A percentile compares a stretch with the other conserved stretches of the same genome.
These are phyloP conservation scores for Parasitella parasitica DNA, from an alignment of 371 early-diverging fungal genomes.

Conservation along the genomic window DNA sequence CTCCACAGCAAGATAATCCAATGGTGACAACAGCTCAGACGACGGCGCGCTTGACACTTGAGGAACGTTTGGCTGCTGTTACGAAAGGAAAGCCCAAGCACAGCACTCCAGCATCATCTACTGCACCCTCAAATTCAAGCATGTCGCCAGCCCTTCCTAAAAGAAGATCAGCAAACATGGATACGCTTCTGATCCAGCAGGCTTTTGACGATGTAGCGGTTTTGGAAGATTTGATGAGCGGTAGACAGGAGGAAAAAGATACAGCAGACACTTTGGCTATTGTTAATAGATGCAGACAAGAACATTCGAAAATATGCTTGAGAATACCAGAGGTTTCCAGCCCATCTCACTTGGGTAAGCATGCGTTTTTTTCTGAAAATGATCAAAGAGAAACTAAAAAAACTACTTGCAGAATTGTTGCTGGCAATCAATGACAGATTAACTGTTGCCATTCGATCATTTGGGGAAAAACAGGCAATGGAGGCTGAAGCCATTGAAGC, in stretches of 20 bases:
- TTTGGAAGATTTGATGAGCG: neutral
- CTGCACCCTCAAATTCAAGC: neutral
- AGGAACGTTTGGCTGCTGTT: slow-evolving; percentile 41
- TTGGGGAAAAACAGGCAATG: slow-evolving; percentile 13
- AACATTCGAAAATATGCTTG: slow-evolving; percentile 30
- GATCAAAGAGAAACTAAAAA: neutral
- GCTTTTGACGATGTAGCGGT: neutral
- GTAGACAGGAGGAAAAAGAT: neutral
- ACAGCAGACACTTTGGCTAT: neutral
- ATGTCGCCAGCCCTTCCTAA: neutral
- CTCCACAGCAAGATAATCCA: slow-evolving; percentile 6
- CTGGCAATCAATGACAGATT: slow-evolving; percentile 42
- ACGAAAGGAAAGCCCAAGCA: slow-evolving; percentile 12
- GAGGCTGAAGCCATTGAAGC: neutral
- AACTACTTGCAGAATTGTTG: slow-evolving; percentile 20
- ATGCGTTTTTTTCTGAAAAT: neutral
- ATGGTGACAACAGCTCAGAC: slow-evolving; percentile 38
- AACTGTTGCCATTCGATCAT: slow-evolving; percentile 23
- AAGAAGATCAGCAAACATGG: neutral
- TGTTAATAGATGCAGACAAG: slow-evolving; percentile 24
- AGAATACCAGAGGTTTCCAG: slow-evolving; percentile 34
- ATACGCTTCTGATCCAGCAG: neutral
- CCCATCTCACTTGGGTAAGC: slow-evolving; percentile 42
- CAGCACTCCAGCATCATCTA: neutral
- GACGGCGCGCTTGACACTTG: slow-evolving; percentile 39